phyloP scores from a whole-genome alignment of 148 eudicot genomes.

The Camellia japonica region DNA sequence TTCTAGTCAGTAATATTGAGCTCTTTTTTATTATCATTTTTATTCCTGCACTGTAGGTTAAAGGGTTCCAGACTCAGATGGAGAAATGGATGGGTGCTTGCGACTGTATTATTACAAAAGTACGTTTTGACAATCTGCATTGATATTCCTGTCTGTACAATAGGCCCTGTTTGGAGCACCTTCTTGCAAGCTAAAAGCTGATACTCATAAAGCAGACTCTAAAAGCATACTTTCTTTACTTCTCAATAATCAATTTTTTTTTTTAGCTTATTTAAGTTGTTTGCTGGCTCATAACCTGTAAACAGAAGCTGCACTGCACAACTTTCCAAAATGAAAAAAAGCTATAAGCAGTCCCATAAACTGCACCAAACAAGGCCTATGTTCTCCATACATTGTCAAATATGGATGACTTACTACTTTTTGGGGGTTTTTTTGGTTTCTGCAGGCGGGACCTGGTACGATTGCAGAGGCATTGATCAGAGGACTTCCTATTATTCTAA shows the following conservation, averaged over 20 bases:
- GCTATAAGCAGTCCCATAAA: no score
- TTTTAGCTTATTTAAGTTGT: no score
- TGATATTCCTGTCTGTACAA: background rate
- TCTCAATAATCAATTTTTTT: no score
- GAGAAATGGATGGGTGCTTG: slow-evolving; percentile 99
- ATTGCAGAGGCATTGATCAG: slow-evolving; percentile 95
- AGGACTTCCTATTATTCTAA: slow-evolving; percentile 96
- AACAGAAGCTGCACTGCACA: no score
- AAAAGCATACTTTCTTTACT: no score
- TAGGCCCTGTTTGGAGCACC: background rate
- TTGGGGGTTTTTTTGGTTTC: slow-evolving; percentile 11
- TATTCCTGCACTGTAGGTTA: slow-evolving; percentile 36
- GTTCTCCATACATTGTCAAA: background rate
- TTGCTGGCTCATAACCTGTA: no score
- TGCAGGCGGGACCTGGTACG: slow-evolving; percentile 97
- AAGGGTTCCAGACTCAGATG: slow-evolving; percentile 93
- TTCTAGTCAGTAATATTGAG: background rate
- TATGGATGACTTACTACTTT: background rate
- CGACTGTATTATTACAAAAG: slow-evolving; percentile 95
- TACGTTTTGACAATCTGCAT: slow-evolving; percentile 15
- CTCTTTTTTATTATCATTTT: background rate
- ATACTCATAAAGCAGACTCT: no score
- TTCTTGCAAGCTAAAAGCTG: no score
- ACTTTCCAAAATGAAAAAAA: no score
- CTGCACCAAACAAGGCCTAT: no score